phyloP scores from a whole-genome alignment of 139 green algal genomes.

The Chlamydomonas schloesseri region DNA sequence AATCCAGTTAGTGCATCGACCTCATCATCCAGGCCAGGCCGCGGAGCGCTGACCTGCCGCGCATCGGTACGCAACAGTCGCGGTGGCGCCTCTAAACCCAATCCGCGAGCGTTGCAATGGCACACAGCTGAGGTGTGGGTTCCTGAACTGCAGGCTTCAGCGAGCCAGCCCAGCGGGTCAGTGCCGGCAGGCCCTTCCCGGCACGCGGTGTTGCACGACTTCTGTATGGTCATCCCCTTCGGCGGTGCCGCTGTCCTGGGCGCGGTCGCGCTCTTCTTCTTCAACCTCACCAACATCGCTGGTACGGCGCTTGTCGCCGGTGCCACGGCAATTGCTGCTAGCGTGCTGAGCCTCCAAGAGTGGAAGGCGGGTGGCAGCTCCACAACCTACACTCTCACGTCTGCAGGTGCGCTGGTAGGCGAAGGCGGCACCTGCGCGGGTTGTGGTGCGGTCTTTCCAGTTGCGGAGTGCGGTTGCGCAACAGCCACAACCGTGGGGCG shows the following conservation, averaged over 20 bases:
- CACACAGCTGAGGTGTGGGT: not conserved
- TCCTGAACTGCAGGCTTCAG: no score
- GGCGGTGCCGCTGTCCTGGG: conserved; percentile 61
- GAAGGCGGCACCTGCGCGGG: no score
- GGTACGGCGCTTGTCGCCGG: conserved; percentile 46
- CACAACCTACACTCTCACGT: conserved; percentile 61
- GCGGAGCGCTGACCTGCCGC: not conserved
- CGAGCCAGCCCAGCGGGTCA: not conserved
- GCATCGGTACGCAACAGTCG: conserved; percentile 6
- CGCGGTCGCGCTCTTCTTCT: conserved; percentile 63
- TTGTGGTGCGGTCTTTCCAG: not conserved
- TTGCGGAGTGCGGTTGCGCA: no score
- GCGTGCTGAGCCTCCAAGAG: conserved; percentile 64
- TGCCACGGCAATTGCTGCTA: conserved; percentile 25
- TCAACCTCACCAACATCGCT: conserved; percentile 35
- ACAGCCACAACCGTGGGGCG: no score
- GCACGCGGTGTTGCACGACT: conserved; percentile 85
- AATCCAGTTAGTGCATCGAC: no score
- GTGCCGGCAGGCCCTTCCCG: not conserved
- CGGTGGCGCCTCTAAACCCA: no score
- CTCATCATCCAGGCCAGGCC: not conserved
- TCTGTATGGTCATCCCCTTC: conserved; percentile 90
- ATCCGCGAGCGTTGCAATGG: not conserved
- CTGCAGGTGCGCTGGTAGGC: conserved; percentile 45
- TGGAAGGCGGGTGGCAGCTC: conserved; percentile 61